A percentile compares a stretch with the other conserved stretches of the same genome.
Evolutionary conservation across 306 rosid species (phyloP).

Genomic region (Trifolium pratense): DNA sequence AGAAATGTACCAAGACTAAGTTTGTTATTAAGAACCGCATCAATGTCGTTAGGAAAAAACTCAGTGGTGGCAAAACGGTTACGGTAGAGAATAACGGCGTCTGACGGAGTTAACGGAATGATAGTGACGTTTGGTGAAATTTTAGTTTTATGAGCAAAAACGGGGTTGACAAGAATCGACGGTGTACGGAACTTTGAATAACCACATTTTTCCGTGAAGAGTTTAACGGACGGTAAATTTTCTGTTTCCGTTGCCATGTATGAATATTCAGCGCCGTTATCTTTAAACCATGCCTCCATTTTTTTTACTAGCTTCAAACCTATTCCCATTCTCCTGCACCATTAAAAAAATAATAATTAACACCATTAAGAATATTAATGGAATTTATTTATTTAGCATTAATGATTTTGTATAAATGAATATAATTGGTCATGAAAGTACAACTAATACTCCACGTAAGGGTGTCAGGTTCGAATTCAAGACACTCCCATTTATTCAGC

Average conservation of each 20-base stretch:
- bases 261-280: slow-evolving; percentile 81
- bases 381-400: too few species aligned
- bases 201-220: slow-evolving; percentile 92
- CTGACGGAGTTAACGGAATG: slow-evolving; percentile 57
- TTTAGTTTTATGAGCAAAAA: slow-evolving; percentile 64
- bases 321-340: slow-evolving; percentile 88
- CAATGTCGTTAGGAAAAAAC: slow-evolving; percentile 94
- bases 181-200: slow-evolving; percentile 89
- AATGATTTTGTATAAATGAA: too few species aligned
- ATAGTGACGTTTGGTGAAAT: slow-evolving; percentile 53
- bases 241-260: slow-evolving; percentile 92
- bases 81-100: slow-evolving; percentile 80
- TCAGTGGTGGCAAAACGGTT: slow-evolving; percentile 76
- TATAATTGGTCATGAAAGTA: too few species aligned
- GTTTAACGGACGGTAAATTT: slow-evolving; percentile 76
- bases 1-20: slow-evolving; percentile 84
- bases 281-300: slow-evolving; percentile 80
- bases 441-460: too few species aligned
- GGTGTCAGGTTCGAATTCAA: too few species aligned
- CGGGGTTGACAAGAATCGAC: slow-evolving; percentile 85
- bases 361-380: too few species aligned
- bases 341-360: not conserved
- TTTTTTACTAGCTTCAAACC: slow-evolving; percentile 67
- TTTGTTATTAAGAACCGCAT: slow-evolving; percentile 66
- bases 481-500: too few species aligned